These are phyloP conservation scores for Trichoderma pleuroti DNA, from an alignment of 2,329 filamentous ascomycete genomes.

Conservation along the genomic window DNA sequence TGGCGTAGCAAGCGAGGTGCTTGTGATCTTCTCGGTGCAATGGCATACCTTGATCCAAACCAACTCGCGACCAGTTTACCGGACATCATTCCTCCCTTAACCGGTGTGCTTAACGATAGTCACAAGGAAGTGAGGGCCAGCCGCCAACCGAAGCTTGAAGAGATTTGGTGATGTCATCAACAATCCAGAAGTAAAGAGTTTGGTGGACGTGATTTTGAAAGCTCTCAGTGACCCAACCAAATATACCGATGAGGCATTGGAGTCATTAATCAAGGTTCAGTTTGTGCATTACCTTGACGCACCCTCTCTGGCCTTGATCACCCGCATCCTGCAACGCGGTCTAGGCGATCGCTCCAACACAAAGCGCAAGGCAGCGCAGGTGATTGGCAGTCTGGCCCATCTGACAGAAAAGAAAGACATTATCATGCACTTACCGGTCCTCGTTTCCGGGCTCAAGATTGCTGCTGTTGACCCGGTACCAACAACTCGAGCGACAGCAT, in stretches of 20 bases:
- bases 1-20: constrained; percentile 99
- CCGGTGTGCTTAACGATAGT: constrained; percentile 90
- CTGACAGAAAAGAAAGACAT: constrained; percentile 95
- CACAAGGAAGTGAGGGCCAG: constrained; percentile 93
- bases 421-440: constrained; percentile 81
- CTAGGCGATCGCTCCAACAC: constrained; percentile 87
- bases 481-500: constrained; percentile 91
- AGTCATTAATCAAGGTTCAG: constrained; percentile 93
- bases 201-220: constrained; percentile 89
- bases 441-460: constrained; percentile 83
- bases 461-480: constrained; percentile 95
- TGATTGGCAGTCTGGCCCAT: constrained; percentile 96
- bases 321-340: constrained; percentile 90
- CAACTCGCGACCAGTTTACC: constrained; percentile 89
- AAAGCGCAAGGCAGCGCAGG: constrained; percentile 93
- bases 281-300: constrained; percentile 99
- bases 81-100: constrained; percentile 94
- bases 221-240: constrained; percentile 96
- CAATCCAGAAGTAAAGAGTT: constrained; percentile 92
- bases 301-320: constrained; percentile 89
- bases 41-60: constrained; percentile 96
- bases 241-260: constrained; percentile 91
- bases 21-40: constrained; percentile 92
- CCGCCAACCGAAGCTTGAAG: constrained; percentile 93
- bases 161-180: constrained; percentile 97